phyloP scores from a whole-genome alignment of 441 rosid species.

The Macaranga tanarius region DNA sequence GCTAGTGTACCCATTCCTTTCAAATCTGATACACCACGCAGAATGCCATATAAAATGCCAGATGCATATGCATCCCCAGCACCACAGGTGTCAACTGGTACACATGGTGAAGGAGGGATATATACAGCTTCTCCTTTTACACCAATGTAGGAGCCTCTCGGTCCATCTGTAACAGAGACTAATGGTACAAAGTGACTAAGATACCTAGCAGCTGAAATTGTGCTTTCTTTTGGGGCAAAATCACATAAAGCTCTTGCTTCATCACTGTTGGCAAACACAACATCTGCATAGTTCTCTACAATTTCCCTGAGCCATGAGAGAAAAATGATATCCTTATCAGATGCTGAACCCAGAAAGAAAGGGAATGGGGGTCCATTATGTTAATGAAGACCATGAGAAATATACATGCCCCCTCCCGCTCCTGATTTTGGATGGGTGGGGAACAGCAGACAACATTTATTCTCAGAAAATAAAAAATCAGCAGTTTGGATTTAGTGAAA shows the following conservation, averaged over 20 bases:
- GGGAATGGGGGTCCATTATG: neutral
- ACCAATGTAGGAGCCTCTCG: conserved; percentile 87
- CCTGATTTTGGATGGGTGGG: neutral
- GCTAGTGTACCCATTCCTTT: conserved; percentile 86
- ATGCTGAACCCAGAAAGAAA: neutral
- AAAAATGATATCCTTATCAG: neutral
- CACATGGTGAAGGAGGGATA: conserved; percentile 78
- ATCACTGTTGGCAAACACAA: conserved; percentile 80
- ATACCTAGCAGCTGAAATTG: conserved; percentile 78
- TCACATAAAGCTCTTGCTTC: conserved; percentile 91
- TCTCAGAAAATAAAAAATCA: neutral
- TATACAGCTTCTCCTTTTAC: conserved; percentile 92
- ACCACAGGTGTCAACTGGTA: conserved; percentile 83
- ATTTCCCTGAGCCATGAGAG: conserved; percentile 61
- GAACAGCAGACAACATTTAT: neutral
- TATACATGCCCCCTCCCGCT: neutral
- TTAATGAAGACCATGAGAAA: neutral
- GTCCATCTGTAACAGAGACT: conserved; percentile 89
- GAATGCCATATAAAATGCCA: conserved; percentile 77
- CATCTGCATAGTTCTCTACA: conserved; percentile 74
- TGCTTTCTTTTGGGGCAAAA: conserved; percentile 64
- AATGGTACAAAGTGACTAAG: conserved; percentile 90
- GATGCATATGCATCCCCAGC: conserved; percentile 97
- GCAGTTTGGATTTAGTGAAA: too few relatives aligned
- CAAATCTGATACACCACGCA: conserved; percentile 68